phyloP scores from a whole-genome alignment of 176 grass and related monocot genomes.

The Hsuehochloa calcarea region DNA sequence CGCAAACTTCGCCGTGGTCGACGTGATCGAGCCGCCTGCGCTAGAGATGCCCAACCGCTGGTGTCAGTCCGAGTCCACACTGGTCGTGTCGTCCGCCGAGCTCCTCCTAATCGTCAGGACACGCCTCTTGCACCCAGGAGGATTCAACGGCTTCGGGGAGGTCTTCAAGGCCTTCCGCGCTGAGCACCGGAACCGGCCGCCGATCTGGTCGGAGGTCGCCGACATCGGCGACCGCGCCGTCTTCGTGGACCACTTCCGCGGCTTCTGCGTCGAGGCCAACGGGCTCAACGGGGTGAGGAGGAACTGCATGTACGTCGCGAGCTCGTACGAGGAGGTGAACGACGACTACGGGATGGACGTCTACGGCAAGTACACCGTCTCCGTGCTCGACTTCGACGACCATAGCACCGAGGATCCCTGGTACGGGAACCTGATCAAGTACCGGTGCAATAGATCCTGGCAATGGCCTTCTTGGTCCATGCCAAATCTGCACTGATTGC shows the following conservation, averaged over 20 bases:
- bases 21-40: background rate
- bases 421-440: background rate
- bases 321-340: background rate
- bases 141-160: background rate
- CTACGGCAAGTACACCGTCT: background rate
- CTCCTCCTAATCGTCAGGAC: slow-evolving; percentile 16
- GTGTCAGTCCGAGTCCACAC: background rate
- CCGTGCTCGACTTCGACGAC: slow-evolving; percentile 10
- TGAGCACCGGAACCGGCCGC: background rate
- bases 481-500: background rate
- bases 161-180: slow-evolving; percentile 15
- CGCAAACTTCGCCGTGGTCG: background rate
- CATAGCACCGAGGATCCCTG: background rate
- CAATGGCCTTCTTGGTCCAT: slow-evolving; percentile 1
- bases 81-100: background rate
- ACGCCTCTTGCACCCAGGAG: background rate
- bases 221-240: slow-evolving; percentile 1
- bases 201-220: slow-evolving; percentile 21
- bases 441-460: background rate
- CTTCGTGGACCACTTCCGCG: slow-evolving; percentile 29
- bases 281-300: slow-evolving; percentile 11
- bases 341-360: slow-evolving; percentile 10
- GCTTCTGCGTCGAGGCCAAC: slow-evolving; percentile 25
- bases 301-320: slow-evolving; percentile 29
- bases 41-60: background rate